A percentile compares a stretch with the other conserved stretches of the same genome.
phyloP scores from a whole-genome alignment of 2,329 filamentous ascomycete genomes.

The Fusarium verticillioides region DNA sequence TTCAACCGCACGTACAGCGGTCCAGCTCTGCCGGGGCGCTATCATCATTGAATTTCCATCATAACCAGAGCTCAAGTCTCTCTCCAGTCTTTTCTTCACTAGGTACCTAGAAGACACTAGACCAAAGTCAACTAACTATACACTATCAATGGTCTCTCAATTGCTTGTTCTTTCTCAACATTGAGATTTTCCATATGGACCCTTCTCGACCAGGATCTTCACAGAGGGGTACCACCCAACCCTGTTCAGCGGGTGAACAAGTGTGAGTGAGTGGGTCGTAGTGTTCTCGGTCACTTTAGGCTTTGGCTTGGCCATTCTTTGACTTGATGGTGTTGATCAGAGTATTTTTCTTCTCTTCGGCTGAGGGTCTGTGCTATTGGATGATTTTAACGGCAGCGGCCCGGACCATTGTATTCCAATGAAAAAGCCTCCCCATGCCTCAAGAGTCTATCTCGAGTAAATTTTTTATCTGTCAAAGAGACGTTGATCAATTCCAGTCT shows the following conservation, averaged over 20 bases:
- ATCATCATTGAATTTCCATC: neutral
- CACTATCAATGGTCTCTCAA: neutral
- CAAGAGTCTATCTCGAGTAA: neutral
- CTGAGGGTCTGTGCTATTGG: slow-evolving; percentile 14
- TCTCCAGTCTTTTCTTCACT: neutral
- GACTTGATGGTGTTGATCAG: slow-evolving; percentile 3
- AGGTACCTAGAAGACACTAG: neutral
- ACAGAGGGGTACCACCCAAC: slow-evolving; percentile 1
- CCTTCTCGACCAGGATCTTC: slow-evolving; percentile 18
- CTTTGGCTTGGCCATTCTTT: slow-evolving; percentile 4
- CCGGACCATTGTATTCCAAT: slow-evolving; percentile 15
- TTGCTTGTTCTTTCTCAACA: neutral
- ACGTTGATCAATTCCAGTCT: slow-evolving; percentile 33
- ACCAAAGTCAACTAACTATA: neutral
- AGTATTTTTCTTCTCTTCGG: slow-evolving; percentile 8
- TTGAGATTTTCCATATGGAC: neutral
- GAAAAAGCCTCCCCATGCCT: neutral
- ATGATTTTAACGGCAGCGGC: slow-evolving; percentile 23
- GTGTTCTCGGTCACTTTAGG: slow-evolving; percentile 19
- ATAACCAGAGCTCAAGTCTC: neutral
- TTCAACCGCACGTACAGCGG: neutral
- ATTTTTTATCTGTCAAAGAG: neutral
- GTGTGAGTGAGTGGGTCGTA: slow-evolving; percentile 18
- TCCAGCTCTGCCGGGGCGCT: neutral
- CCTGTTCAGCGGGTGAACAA: slow-evolving; percentile 29